Evolutionary conservation across 257 asterid species (phyloP).

Genomic region (Scutellaria minor): DNA sequence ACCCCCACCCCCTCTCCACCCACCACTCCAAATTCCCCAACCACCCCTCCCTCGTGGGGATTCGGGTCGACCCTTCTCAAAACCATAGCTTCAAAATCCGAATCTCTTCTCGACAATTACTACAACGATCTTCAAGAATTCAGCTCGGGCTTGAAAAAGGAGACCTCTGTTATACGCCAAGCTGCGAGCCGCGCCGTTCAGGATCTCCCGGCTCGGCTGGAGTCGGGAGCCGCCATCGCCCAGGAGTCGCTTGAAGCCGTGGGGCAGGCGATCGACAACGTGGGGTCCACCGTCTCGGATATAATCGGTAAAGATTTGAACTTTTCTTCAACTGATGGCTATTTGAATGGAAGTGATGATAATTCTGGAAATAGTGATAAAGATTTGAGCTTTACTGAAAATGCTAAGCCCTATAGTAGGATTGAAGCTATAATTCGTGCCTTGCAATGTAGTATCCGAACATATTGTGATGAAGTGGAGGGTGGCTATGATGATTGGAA

Average conservation of each 20-base stretch:
- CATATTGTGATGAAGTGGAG: constrained; percentile 72
- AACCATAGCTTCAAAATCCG: constrained; percentile 75
- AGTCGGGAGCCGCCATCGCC: constrained; percentile 85
- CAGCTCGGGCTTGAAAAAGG: constrained; percentile 65
- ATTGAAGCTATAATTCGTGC: constrained; percentile 61
- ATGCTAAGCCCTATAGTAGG: constrained; percentile 74
- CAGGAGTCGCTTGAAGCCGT: constrained; percentile 86
- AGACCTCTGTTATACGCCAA: constrained; percentile 72
- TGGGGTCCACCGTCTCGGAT: constrained; percentile 64
- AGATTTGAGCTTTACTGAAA: constrained; percentile 32
- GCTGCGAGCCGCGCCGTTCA: constrained; percentile 77
- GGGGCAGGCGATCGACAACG: constrained; percentile 79
- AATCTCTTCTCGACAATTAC: constrained; percentile 72
- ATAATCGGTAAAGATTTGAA: constrained; percentile 72
- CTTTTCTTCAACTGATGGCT: constrained; percentile 45
- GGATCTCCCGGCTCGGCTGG: constrained; percentile 75
- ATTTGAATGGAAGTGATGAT: constrained; percentile 37
- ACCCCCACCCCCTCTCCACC: constrained; percentile 39
- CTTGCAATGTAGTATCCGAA: constrained; percentile 63
- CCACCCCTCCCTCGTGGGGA: constrained; percentile 55
- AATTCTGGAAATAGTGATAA: constrained; percentile 32
- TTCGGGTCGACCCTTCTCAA: constrained; percentile 66
- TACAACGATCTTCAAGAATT: constrained; percentile 78
- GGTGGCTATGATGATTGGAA: constrained; percentile 69
- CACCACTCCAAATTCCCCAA: constrained; percentile 41